Conservation (phyloP, 108 stramenopile genomes). For the Pseudonitzschia delicatissima region DNA sequence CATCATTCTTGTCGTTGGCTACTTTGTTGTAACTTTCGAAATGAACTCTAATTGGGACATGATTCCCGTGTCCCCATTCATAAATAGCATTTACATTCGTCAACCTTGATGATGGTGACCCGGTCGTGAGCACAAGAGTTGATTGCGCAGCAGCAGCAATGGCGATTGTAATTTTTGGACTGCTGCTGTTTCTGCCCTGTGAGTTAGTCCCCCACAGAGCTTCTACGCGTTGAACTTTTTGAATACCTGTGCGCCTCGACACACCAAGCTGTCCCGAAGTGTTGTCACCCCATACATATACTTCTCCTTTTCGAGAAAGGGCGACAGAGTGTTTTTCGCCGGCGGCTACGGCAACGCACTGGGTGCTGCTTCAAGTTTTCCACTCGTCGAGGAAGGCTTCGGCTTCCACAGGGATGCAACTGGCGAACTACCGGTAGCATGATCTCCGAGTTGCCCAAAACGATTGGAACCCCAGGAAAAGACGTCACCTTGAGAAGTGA, state of each 20-base stretch:
- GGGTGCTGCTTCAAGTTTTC: slow-evolving; percentile 58
- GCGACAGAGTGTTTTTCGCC: slow-evolving; percentile 83
- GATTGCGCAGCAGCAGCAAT: slow-evolving; percentile 81
- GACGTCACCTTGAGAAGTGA: slow-evolving; percentile 53
- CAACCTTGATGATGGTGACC: slow-evolving; percentile 26
- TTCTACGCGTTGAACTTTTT: slow-evolving; percentile 64
- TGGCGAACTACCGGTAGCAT: not conserved
- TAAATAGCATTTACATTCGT: slow-evolving; percentile 70
- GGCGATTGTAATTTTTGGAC: slow-evolving; percentile 47
- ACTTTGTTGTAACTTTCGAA: slow-evolving; percentile 33
- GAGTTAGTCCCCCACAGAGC: slow-evolving; percentile 44
- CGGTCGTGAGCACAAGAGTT: slow-evolving; percentile 61
- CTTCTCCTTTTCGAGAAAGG: slow-evolving; percentile 61
- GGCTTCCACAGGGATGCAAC: slow-evolving; percentile 3
- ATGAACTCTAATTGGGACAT: slow-evolving; percentile 57
- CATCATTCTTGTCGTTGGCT: not conserved
- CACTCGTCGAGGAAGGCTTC: slow-evolving; percentile 65
- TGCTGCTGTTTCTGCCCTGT: slow-evolving; percentile 5
- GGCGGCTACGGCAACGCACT: slow-evolving; percentile 71
- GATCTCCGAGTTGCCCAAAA: slow-evolving; percentile 73
- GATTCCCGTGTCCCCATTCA: slow-evolving; percentile 84
- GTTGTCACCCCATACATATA: slow-evolving; percentile 87
- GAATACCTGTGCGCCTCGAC: slow-evolving; percentile 27
- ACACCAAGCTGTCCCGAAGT: slow-evolving; percentile 69
- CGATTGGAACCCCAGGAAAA: slow-evolving; percentile 82